Conservation (phyloP, 768 basidiomycete genomes). For the Boletus huronensis region DNA sequence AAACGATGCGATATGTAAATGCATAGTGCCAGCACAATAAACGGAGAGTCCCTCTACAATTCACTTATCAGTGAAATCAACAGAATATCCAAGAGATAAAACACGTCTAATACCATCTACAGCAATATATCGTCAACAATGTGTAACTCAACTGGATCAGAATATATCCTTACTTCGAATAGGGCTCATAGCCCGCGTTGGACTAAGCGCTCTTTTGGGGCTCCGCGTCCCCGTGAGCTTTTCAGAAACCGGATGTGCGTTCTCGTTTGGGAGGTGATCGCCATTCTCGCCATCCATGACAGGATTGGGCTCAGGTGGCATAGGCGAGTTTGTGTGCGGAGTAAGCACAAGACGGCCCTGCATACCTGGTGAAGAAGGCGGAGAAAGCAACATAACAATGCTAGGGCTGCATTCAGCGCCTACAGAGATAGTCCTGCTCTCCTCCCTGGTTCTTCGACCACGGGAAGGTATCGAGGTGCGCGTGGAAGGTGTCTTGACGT, state of each 20-base stretch:
- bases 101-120: conserved; percentile 30
- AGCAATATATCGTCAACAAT: conserved; percentile 5
- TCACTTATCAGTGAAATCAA: conserved; percentile 10
- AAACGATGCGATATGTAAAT: not conserved
- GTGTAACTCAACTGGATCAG: not conserved
- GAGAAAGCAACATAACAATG: conserved; percentile 27
- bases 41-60: not conserved
- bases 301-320: not conserved
- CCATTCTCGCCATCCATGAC: not conserved
- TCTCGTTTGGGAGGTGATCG: not conserved
- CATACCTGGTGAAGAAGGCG: conserved; percentile 16
- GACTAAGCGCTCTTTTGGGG: conserved; percentile 29
- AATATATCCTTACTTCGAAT: conserved; percentile 14
- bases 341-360: not conserved
- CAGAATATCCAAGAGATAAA: conserved; percentile 19
- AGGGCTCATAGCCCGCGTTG: conserved; percentile 31
- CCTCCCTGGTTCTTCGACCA: conserved; percentile 18
- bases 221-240: conserved; percentile 7
- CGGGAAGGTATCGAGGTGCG: conserved; percentile 5
- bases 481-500: not conserved
- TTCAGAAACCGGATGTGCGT: not conserved
- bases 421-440: conserved; percentile 3
- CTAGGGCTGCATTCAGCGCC: conserved; percentile 4
- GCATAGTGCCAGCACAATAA: not conserved
- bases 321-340: conserved; percentile 2